phyloP scores from a whole-genome alignment of 2,329 filamentous ascomycete species.

The Xylariaceae sp. region DNA sequence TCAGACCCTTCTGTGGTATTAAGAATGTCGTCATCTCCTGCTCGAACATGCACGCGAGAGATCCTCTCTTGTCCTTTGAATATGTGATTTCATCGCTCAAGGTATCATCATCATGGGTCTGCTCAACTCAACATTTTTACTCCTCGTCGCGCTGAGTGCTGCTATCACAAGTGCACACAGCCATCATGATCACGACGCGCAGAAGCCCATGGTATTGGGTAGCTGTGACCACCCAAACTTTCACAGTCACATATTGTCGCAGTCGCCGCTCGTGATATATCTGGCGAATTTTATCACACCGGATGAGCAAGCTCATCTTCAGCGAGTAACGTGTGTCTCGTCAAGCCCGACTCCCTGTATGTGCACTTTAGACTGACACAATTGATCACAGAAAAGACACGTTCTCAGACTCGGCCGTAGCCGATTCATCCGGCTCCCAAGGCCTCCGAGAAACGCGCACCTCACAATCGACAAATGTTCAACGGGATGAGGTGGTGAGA shows the following conservation, averaged over 20 bases:
- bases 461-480: conserved; percentile 41
- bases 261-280: conserved; percentile 36
- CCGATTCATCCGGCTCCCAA: conserved; percentile 29
- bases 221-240: conserved; percentile 30
- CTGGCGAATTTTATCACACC: conserved; percentile 32
- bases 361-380: conserved; percentile 2
- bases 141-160: conserved; percentile 10
- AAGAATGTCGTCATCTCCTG: conserved; percentile 1
- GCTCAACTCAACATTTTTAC: conserved; percentile 14
- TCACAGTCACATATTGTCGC: conserved; percentile 29
- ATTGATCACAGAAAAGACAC: conserved; percentile 31
- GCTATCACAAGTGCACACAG: conserved; percentile 16
- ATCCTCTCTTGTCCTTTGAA: neutral
- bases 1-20: neutral
- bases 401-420: conserved; percentile 40
- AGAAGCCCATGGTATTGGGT: conserved; percentile 17
- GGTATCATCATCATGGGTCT: conserved; percentile 10
- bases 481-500: conserved; percentile 37
- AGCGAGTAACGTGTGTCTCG: conserved; percentile 27
- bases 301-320: conserved; percentile 32
- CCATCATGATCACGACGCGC: conserved; percentile 11
- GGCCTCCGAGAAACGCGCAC: conserved; percentile 35
- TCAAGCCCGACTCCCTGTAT: neutral
- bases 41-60: neutral
- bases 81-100: neutral